Base-by-base conservation (phyloP, 2,329 filamentous ascomycete species). In the Colletotrichum australisinense region DNA sequence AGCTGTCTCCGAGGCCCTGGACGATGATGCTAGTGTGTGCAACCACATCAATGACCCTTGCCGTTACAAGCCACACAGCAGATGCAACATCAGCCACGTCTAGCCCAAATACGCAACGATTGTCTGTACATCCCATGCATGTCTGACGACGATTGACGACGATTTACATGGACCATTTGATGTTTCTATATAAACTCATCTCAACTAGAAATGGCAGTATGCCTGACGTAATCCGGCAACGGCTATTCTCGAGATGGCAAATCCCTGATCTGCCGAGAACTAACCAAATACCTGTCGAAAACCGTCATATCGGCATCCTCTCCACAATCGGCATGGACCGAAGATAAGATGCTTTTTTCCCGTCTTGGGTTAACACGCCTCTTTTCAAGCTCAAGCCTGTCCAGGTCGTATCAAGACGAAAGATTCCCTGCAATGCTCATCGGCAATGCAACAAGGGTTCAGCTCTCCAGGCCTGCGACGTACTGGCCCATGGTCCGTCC, bases 111-210 rank as follows among this genome's bases (percentile, higher is more conserved):
- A 9, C 35, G 56, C 38, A 60, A 26, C 16, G 62, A 70, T 71
- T 38, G 12, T 52, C 71, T 58, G 62, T 24, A 59, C 32, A 55
- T 72, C 58, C 35, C 19, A 68, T 72, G 69, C 69, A 69, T 30
- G 19, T 63, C 57, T 69, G 58, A 72, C 30, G 28, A 32, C 46
- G 63, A 62, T 55, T 62, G 58, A 72, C 30, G 28, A 42, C 46
- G 63, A 62, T 46, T 57, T n/a, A 11, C 63, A 67, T 56, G 24
- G 14, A 24, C 69, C 49, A 55, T 24, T 71, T 24, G 11, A 24
- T 55, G 28, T 60, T 62, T 62, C 63, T 38, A 14, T 22, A 49
- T 58, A 28, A 57, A 56, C 49, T 57, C 58, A 58, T 68, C 38
- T n/a, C 38, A 30, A 3, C 42, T 53, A 4, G 16, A 59, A 52